A percentile compares a stretch with the other conserved stretches of the same genome.
phyloP scores from a whole-genome alignment of 108 stramenopile species.

The Nitzschia sp. region DNA sequence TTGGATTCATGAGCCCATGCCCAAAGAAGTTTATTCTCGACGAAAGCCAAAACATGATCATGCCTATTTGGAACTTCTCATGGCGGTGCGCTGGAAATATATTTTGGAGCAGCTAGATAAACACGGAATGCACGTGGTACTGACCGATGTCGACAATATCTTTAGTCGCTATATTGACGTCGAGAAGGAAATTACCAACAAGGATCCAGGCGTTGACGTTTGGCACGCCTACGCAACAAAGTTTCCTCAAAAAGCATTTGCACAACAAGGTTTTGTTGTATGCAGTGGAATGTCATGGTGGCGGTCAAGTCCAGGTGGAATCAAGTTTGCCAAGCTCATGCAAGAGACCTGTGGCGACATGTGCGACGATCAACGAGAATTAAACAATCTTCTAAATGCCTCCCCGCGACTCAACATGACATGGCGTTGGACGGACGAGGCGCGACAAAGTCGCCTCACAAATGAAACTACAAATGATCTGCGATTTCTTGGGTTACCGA shows the following conservation, averaged over 20 bases:
- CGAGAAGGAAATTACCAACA: conserved; percentile 18
- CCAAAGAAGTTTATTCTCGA: not conserved
- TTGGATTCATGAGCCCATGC: conserved; percentile 6
- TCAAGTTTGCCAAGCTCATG: conserved; percentile 35
- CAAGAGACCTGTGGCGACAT: conserved; percentile 32
- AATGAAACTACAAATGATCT: conserved; percentile 1
- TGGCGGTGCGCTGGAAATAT: conserved; percentile 39
- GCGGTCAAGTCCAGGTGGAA: conserved; percentile 29
- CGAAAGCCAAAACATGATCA: conserved; percentile 18
- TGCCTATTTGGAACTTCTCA: conserved; percentile 20
- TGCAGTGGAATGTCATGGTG: conserved; percentile 54
- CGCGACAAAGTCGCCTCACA: not conserved
- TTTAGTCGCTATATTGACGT: conserved; percentile 46
- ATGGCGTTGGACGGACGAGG: conserved; percentile 32
- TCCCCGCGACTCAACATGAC: conserved; percentile 25
- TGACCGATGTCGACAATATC: conserved; percentile 63
- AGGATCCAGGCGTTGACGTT: conserved; percentile 36
- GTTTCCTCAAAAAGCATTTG: conserved; percentile 34
- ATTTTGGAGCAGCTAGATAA: conserved; percentile 27
- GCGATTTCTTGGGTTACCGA: conserved; percentile 32
- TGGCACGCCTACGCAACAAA: conserved; percentile 50
- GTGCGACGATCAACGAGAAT: conserved; percentile 55
- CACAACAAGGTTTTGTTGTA: conserved; percentile 36
- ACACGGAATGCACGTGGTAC: conserved; percentile 39
- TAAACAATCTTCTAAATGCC: conserved; percentile 33